phyloP scores from a whole-genome alignment of 441 rosid genomes.

The Corymbia calophylla region DNA sequence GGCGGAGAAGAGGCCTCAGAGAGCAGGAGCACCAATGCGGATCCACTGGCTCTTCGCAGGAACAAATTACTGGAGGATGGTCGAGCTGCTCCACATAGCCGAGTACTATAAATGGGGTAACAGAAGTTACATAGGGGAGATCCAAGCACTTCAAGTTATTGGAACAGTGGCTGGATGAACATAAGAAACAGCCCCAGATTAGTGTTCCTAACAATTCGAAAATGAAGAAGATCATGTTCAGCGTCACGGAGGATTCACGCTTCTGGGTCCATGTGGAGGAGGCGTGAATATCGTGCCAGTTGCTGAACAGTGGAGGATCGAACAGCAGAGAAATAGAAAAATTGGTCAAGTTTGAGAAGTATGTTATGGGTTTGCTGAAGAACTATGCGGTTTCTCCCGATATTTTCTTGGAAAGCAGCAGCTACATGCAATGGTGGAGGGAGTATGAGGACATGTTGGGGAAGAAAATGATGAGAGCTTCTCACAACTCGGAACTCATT shows the following conservation, averaged over 20 bases:
- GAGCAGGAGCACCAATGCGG: conserved; percentile 12
- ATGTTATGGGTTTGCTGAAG: conserved; percentile 29
- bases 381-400: conserved; percentile 49
- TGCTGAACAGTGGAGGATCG: neutral
- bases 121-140: conserved; percentile 32
- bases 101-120: conserved; percentile 23
- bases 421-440: conserved; percentile 73
- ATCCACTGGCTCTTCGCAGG: conserved; percentile 26
- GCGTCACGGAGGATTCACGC: conserved; percentile 58
- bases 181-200: neutral
- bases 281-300: conserved; percentile 20
- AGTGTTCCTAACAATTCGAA: neutral
- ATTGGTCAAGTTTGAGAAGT: conserved; percentile 25
- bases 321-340: neutral
- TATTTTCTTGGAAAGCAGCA: conserved; percentile 46
- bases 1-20: conserved; percentile 42
- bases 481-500: conserved; percentile 12
- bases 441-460: conserved; percentile 18
- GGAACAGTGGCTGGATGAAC: conserved; percentile 41
- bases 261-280: conserved; percentile 82
- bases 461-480: neutral
- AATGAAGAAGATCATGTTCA: conserved; percentile 15
- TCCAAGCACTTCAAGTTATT: conserved; percentile 31
- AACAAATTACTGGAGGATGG: conserved; percentile 45
- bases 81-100: conserved; percentile 71